Evolutionary conservation across 2,329 filamentous ascomycete genomes (phyloP).

Genomic region (Leptodontidium sp.): DNA sequence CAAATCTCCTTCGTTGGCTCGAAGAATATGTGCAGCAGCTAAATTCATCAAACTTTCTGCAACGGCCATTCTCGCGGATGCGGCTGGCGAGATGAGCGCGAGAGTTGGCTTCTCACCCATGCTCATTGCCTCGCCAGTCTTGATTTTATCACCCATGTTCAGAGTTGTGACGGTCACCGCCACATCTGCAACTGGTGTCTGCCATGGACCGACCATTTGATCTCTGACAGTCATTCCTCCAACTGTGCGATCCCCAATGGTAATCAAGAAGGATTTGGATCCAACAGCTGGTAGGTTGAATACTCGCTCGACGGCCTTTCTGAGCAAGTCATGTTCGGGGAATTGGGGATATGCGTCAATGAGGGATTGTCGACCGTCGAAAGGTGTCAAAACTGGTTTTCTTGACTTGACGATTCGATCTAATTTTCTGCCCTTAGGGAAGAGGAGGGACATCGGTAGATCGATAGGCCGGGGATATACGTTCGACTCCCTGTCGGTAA

Average conservation of each 20-base stretch:
- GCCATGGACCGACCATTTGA: constrained; percentile 97
- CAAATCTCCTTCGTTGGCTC: constrained; percentile 57
- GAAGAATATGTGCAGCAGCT: constrained; percentile 73
- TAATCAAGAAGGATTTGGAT: constrained; percentile 98
- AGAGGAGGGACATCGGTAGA: constrained; percentile 86
- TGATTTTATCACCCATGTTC: constrained; percentile 68
- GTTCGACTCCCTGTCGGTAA: constrained; percentile 81
- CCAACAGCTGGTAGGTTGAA: constrained; percentile 88
- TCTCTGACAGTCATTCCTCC: constrained; percentile 89
- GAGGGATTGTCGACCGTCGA: constrained; percentile 74
- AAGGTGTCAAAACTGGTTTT: constrained; percentile 71
- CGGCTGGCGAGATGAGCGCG: constrained; percentile 86
- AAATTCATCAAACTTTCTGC: constrained; percentile 94
- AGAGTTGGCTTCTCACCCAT: constrained; percentile 94
- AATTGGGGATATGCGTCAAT: constrained; percentile 57
- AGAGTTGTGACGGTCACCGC: constrained; percentile 90
- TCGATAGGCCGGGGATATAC: constrained; percentile 84
- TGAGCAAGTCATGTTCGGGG: constrained; percentile 52
- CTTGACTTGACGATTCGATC: constrained; percentile 76
- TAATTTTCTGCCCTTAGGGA: constrained; percentile 87
- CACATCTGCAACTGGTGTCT: constrained; percentile 91
- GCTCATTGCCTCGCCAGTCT: constrained; percentile 93
- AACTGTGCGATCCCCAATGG: constrained; percentile 91
- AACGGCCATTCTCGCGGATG: constrained; percentile 96
- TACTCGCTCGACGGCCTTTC: constrained; percentile 79